Conservation (phyloP, 306 rosid genomes). For the Argentina anserina region DNA sequence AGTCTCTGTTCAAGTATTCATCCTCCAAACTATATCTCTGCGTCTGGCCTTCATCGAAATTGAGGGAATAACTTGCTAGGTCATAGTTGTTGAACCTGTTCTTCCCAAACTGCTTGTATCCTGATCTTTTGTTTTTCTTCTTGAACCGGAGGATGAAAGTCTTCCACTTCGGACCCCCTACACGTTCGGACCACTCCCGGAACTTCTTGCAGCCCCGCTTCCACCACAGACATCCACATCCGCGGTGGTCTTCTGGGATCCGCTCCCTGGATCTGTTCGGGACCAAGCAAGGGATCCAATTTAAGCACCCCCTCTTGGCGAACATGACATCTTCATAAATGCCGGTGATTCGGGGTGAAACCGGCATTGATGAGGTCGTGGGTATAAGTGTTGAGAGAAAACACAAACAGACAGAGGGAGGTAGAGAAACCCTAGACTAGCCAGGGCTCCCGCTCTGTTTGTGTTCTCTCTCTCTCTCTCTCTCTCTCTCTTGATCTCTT, state of each 20-base stretch:
- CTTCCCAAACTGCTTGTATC: slow-evolving; percentile 5
- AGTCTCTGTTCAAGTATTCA: slow-evolving; percentile 23
- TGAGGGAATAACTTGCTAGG: slow-evolving; percentile 57
- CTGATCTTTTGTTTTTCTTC: slow-evolving; percentile 1
- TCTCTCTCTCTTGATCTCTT: neutral
- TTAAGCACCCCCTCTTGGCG: slow-evolving; percentile 42
- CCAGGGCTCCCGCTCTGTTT: neutral
- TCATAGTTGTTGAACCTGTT: slow-evolving; percentile 43
- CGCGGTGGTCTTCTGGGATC: slow-evolving; percentile 30
- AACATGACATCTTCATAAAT: slow-evolving; percentile 4
- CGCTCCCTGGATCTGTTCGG: slow-evolving; percentile 37
- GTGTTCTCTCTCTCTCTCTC: neutral
- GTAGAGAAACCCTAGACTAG: neutral
- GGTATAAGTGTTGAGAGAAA: neutral
- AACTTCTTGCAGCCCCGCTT: slow-evolving; percentile 43
- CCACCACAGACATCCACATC: slow-evolving; percentile 47
- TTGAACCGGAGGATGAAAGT: slow-evolving; percentile 63
- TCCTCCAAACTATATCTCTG: slow-evolving; percentile 21
- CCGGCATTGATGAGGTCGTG: neutral
- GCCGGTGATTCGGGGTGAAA: neutral
- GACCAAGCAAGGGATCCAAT: slow-evolving; percentile 36
- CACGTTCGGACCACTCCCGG: slow-evolving; percentile 61
- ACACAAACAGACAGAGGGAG: neutral
- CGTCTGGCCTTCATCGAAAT: slow-evolving; percentile 55
- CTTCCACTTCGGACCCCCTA: slow-evolving; percentile 76